Evolutionary conservation across 768 basidiomycete genomes (phyloP).

Genomic region (Tylopilus rubrobrunneus): DNA sequence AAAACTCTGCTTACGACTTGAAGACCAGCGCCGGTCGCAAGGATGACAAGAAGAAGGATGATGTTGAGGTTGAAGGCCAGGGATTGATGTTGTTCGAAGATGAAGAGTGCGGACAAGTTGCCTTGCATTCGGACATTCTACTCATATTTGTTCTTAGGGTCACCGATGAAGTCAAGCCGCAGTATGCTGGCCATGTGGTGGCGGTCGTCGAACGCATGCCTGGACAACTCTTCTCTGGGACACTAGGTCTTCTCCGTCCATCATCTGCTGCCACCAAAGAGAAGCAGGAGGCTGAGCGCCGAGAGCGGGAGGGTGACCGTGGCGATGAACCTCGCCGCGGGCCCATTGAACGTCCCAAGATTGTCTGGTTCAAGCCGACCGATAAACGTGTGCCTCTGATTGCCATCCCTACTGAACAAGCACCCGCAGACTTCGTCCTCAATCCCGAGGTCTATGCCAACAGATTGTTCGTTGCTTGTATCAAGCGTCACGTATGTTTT

Average conservation of each 20-base stretch:
- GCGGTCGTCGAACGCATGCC: conserved; percentile 99
- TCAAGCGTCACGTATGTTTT: conserved; percentile 87
- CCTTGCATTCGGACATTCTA: background rate
- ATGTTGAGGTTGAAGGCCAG: conserved; percentile 99
- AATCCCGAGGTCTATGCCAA: conserved; percentile 88
- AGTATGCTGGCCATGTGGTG: conserved; percentile 98
- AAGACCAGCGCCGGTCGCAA: conserved; percentile 73
- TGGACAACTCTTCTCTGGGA: conserved; percentile 96
- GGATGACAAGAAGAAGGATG: conserved; percentile 99
- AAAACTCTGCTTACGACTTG: conserved; percentile 91
- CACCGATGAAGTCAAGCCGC: conserved; percentile 96
- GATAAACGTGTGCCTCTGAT: conserved; percentile 98
- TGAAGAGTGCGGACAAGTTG: conserved; percentile 65
- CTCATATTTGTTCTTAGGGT: conserved; percentile 50
- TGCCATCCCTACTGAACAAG: conserved; percentile 98
- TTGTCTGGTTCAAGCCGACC: conserved; percentile 99
- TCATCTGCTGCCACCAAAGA: conserved; percentile 98
- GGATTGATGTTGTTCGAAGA: conserved; percentile 96
- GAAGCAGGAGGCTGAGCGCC: conserved; percentile 96
- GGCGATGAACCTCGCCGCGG: conserved; percentile 77
- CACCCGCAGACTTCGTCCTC: conserved; percentile 93
- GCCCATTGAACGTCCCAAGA: conserved; percentile 90
- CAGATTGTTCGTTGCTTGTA: conserved; percentile 94
- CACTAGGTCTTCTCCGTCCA: conserved; percentile 89
- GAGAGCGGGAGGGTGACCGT: conserved; percentile 93